Base-by-base conservation (phyloP, 148 eudicot species). In the Amaranthus hypochondriacus region DNA sequence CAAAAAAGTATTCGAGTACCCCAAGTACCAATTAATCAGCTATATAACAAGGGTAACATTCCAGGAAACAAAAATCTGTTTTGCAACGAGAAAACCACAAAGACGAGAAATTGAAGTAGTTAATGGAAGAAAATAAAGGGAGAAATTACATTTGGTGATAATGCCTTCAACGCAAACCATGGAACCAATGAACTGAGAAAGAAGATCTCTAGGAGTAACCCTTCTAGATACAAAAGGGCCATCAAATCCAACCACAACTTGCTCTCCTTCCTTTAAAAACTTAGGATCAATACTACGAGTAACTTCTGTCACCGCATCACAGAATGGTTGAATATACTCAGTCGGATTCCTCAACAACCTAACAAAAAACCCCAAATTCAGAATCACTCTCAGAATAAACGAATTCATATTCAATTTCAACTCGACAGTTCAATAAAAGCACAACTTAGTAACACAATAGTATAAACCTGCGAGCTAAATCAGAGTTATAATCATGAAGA, bases 151-250 rank as follows among this genome's bases (percentile, higher is more conserved):
- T 86, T 90, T 92, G 51, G 99, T 96, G 71, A 96, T 83, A 68
- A 96, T 96, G 65, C 99, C 99, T 72, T 89, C 97, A 50, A 96
- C 97, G 48, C 94, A 90, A 66, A 96, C 97, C 94, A 96, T 87
- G 13, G 97, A 92, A 73, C 99, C 99, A 42, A 96, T 96, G 75
- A 92, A 96, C 68, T 87, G 84, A 7, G 97, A 96, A 48, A 96
- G 86, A 12, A 96, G 89, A 44, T 96, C 99, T 64, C 99, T 83
- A 0, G 99, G 97, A 0, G 96, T 92, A 69, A 96, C 96, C 75
- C 92, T 87, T 50, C 96, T 85, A 1, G 96, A 96, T 75, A 92
- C 99, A 71, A 92, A 96, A 53, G 97, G 97, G 6, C 99, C 99
- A 44, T 90, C 92, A 71, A 96, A 87, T 51, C 99, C 99, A 74